phyloP scores from a whole-genome alignment of 2,329 filamentous ascomycete species.

The Meredithiella fracta region DNA sequence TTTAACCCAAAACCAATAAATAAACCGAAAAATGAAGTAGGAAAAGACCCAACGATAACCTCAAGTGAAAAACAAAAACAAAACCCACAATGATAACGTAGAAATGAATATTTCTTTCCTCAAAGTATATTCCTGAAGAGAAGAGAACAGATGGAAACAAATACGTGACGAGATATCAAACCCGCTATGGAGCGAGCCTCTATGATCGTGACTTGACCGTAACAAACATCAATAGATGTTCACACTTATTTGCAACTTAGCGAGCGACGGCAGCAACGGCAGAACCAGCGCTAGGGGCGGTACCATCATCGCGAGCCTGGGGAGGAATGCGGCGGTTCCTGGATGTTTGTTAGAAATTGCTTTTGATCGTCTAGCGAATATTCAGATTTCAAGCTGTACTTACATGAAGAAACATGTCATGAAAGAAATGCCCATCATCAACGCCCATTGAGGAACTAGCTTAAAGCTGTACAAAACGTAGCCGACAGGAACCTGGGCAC shows the following conservation, averaged over 20 bases:
- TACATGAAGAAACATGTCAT: conserved; percentile 61
- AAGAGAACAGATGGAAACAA: conserved; percentile 12
- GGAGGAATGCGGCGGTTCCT: conserved; percentile 11
- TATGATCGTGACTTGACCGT: not conserved
- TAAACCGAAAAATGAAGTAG: not conserved
- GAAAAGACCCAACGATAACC: not conserved
- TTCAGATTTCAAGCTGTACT: conserved; percentile 24
- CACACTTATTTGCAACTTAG: not conserved
- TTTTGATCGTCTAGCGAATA: not conserved
- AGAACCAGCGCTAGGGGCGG: conserved; percentile 12
- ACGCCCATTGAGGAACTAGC: conserved; percentile 55
- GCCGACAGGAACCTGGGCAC: conserved; percentile 45
- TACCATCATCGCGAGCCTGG: conserved; percentile 15
- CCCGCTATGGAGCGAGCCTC: not conserved
- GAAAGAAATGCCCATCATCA: conserved; percentile 63
- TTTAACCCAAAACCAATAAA: conserved; percentile 1
- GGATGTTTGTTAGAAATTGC: not conserved
- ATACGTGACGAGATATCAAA: conserved; percentile 1
- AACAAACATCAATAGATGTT: not conserved
- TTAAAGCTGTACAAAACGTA: conserved; percentile 52
- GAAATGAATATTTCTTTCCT: not conserved
- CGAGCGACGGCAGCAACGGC: not conserved
- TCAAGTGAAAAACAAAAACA: not conserved
- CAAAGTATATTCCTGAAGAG: conserved; percentile 16
- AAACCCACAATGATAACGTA: conserved; percentile 1